Conservation (phyloP, 805 yeast species). For the Saturnispora gosingensis region DNA sequence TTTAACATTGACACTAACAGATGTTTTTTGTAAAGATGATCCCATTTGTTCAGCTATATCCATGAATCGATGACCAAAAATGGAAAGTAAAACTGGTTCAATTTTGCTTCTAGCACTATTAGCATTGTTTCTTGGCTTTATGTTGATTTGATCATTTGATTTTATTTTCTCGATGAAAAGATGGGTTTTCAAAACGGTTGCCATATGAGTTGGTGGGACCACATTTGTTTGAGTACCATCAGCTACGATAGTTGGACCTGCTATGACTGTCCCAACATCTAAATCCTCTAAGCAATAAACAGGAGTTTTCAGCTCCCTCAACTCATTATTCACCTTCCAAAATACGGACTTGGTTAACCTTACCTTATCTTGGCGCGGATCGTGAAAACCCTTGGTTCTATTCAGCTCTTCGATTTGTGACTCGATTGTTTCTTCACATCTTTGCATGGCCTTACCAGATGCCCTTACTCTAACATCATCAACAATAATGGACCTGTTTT, state of each 20-base stretch:
- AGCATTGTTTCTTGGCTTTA: conserved; percentile 1
- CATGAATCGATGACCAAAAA: conserved; percentile 79
- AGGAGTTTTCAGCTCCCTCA: conserved; percentile 36
- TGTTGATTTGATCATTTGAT: conserved; percentile 8
- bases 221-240: conserved; percentile 78
- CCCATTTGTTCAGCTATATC: conserved; percentile 92
- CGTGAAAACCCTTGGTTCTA: conserved; percentile 14
- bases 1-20: conserved; percentile 76
- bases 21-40: conserved; percentile 63
- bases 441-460: conserved; percentile 47
- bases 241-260: conserved; percentile 70
- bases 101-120: conserved; percentile 21
- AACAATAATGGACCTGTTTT: conserved; percentile 44
- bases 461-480: conserved; percentile 72
- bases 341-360: conserved; percentile 38
- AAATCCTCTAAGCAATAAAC: conserved; percentile 49
- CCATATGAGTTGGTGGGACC: conserved; percentile 52
- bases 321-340: conserved; percentile 41
- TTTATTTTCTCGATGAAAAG: conserved; percentile 28
- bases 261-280: conserved; percentile 39
- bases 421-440: conserved; percentile 35
- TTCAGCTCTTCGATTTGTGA: conserved; percentile 39
- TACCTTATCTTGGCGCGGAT: conserved; percentile 22
- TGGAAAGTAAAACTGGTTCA: conserved; percentile 67
- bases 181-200: conserved; percentile 51